phyloP scores from a whole-genome alignment of 1,284 basidiomycete genomes.

The Austroboletus rostrupii region DNA sequence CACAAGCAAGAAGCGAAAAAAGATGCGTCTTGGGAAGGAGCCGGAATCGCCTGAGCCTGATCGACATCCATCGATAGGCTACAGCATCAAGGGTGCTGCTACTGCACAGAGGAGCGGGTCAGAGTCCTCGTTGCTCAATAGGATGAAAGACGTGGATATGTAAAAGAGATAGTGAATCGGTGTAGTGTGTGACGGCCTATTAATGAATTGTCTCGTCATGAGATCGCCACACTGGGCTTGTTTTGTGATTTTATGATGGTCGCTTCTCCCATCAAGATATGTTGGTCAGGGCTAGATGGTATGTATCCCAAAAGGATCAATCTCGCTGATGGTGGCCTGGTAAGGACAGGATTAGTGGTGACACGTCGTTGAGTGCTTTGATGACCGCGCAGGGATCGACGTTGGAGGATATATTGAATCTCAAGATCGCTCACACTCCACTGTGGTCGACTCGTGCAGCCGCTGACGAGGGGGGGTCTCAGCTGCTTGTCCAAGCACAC shows the following conservation, averaged over 20 bases:
- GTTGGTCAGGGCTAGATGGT: slow-evolving; percentile 2
- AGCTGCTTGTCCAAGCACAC: slow-evolving; percentile 54
- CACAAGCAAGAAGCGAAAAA: slow-evolving; percentile 22
- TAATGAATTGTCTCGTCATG: slow-evolving; percentile 7
- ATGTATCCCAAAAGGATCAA: slow-evolving; percentile 27
- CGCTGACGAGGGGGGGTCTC: slow-evolving; percentile 41
- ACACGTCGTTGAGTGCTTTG: too few relatives aligned
- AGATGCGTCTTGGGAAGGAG: slow-evolving; percentile 9
- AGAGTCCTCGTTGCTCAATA: slow-evolving; percentile 40
- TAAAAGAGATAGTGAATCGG: slow-evolving; percentile 17
- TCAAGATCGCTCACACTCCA: slow-evolving; percentile 50
- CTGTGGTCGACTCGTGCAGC: slow-evolving; percentile 69
- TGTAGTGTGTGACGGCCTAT: slow-evolving; percentile 6
- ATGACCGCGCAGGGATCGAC: slow-evolving; percentile 53
- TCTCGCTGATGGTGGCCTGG: slow-evolving; percentile 60
- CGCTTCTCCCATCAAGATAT: slow-evolving; percentile 1
- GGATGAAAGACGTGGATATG: slow-evolving; percentile 30
- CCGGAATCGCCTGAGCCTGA: slow-evolving; percentile 26
- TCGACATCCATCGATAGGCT: slow-evolving; percentile 36
- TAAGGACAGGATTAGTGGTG: slow-evolving; percentile 24
- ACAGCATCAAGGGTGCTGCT: slow-evolving; percentile 58
- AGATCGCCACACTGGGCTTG: not conserved
- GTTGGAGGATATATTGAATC: slow-evolving; percentile 53
- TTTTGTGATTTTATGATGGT: too few relatives aligned
- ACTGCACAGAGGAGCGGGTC: slow-evolving; percentile 18